These are phyloP conservation scores for Neofusicoccum kwambonambiense DNA, from an alignment of 2,329 filamentous ascomycete genomes.

Conservation along the genomic window DNA sequence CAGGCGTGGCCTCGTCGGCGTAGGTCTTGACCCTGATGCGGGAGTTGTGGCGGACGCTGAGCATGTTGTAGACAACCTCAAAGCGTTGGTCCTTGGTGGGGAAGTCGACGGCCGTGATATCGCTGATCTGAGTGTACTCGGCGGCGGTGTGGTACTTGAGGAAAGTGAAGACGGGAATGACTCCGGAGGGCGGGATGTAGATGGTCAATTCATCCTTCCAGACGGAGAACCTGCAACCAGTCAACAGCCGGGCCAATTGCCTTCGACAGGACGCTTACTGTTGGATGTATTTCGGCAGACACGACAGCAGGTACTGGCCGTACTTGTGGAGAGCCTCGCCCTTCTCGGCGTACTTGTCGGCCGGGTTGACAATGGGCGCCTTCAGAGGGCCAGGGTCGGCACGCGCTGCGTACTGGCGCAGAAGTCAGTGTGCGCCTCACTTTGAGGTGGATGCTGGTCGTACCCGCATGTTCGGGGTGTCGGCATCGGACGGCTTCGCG, in stretches of 20 bases:
- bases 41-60: slow-evolving; percentile 93
- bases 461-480: slow-evolving; percentile 49
- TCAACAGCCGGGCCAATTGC: slow-evolving; percentile 6
- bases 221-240: slow-evolving; percentile 71
- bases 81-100: slow-evolving; percentile 94
- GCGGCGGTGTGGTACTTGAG: slow-evolving; percentile 97
- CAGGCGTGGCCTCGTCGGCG: slow-evolving; percentile 90
- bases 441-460: slow-evolving; percentile 1
- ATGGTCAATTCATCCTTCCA: slow-evolving; percentile 99
- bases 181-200: slow-evolving; percentile 82
- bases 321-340: slow-evolving; percentile 88
- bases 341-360: slow-evolving; percentile 89
- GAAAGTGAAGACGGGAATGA: slow-evolving; percentile 90
- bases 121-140: slow-evolving; percentile 90
- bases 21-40: slow-evolving; percentile 98
- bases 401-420: slow-evolving; percentile 42
- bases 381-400: slow-evolving; percentile 58
- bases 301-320: slow-evolving; percentile 94
- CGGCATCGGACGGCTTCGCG: slow-evolving; percentile 45
- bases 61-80: slow-evolving; percentile 96
- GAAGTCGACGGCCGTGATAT: slow-evolving; percentile 93
- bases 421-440: slow-evolving; percentile 24
- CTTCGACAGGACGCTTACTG: slow-evolving; percentile 50
- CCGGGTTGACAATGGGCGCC: slow-evolving; percentile 80
- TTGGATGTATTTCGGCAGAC: slow-evolving; percentile 95